These are phyloP conservation scores for Fusarium sterilihyphosum DNA, from an alignment of 2,329 filamentous ascomycete genomes.

Conservation along the genomic window DNA sequence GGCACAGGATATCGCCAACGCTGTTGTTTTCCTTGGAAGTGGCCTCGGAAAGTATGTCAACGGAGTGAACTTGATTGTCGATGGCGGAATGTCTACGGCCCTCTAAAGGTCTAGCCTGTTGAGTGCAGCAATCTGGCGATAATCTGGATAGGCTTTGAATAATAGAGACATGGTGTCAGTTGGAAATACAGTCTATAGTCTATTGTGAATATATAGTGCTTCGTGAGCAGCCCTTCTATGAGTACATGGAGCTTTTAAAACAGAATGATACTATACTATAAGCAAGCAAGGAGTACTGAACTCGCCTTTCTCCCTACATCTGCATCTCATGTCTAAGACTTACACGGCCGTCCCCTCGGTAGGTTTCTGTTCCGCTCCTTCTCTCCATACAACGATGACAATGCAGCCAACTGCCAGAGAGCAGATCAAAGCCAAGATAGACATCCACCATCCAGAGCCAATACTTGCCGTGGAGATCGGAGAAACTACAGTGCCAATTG, in stretches of 20 bases:
- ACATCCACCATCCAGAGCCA: neutral
- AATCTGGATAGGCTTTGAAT: neutral
- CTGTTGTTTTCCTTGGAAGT: slow-evolving; percentile 39
- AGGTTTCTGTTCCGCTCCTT: neutral
- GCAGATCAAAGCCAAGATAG: neutral
- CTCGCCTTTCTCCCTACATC: neutral
- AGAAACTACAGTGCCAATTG: neutral
- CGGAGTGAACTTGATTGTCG: slow-evolving; percentile 36
- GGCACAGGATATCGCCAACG: slow-evolving; percentile 38
- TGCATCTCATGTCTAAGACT: neutral
- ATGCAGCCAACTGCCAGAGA: neutral
- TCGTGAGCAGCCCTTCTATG: neutral
- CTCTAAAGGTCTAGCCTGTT: neutral
- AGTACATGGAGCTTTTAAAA: neutral
- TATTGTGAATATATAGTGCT: neutral
- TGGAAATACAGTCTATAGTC: neutral
- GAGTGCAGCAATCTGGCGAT: too few relatives aligned
- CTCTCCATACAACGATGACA: neutral
- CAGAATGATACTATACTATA: neutral
- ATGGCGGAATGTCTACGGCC: slow-evolving; percentile 28
- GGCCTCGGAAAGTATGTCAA: slow-evolving; percentile 31
- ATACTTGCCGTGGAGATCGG: neutral
- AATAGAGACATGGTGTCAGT: too few relatives aligned
- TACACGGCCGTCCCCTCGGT: neutral
- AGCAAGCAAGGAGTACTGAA: neutral